These are phyloP conservation scores for Ambispora gerdemannii DNA, from an alignment of 192 early-diverging fungal genomes.

Conservation along the genomic window DNA sequence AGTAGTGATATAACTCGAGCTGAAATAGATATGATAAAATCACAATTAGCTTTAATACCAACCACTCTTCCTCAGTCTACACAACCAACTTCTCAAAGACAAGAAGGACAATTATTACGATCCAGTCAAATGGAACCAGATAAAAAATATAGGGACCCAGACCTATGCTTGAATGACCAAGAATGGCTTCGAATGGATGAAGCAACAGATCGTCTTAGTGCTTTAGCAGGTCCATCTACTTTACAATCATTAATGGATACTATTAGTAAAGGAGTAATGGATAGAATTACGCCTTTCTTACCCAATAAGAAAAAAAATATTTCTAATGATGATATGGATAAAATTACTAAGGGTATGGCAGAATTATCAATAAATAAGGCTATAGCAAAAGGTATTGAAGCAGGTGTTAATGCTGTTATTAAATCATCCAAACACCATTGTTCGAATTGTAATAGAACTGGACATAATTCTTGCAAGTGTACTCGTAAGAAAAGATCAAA, in stretches of 20 bases:
- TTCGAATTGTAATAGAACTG: constrained; percentile 4
- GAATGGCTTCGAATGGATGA: constrained; percentile 12
- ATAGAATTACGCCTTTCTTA: constrained; percentile 21
- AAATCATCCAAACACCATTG: constrained; percentile 12
- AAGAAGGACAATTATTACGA: constrained; percentile 8
- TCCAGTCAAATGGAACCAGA: constrained; percentile 27
- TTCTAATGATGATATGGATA: constrained; percentile 18
- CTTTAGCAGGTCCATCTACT: constrained; percentile 26
- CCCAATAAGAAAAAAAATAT: constrained; percentile 21
- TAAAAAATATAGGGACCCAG: constrained; percentile 21
- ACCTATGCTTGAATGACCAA: constrained; percentile 26
- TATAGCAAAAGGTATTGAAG: neutral
- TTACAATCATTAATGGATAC: constrained; percentile 22
- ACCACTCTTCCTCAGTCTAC: neutral
- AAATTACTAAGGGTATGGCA: constrained; percentile 18
- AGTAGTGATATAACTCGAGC: too few species aligned
- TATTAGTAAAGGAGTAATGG: constrained; percentile 23
- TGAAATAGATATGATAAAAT: too few species aligned
- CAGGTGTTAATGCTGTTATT: neutral
- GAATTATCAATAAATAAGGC: constrained; percentile 21
- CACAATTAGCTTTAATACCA: too few species aligned
- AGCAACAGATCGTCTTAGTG: neutral
- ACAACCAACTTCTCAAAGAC: neutral
- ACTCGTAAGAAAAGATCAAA: neutral
- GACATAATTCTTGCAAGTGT: constrained; percentile 18